A percentile compares a stretch with the other conserved stretches of the same genome.
Conservation (phyloP, 257 asterid species). For the Solanum neorickii region DNA sequence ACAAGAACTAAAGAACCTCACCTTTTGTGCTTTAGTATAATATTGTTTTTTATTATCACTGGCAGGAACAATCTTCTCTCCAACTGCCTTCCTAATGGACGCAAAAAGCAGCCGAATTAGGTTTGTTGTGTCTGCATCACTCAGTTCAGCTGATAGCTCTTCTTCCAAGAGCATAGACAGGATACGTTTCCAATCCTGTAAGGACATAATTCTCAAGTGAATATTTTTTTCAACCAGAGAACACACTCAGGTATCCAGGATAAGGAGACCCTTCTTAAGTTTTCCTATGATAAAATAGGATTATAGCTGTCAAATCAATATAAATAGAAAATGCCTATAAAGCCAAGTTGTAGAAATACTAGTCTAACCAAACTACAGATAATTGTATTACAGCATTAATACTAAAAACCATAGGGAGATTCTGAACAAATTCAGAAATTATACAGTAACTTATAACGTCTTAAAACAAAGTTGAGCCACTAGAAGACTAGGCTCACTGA, state of each 20-base stretch:
- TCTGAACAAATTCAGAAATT: neutral
- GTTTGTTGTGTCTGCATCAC: conserved; percentile 78
- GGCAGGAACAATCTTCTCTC: conserved; percentile 91
- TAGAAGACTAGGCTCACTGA: neutral
- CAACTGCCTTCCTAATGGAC: conserved; percentile 87
- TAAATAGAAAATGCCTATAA: neutral
- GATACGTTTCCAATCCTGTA: conserved; percentile 94
- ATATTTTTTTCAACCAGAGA: neutral
- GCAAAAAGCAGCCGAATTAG: conserved; percentile 84
- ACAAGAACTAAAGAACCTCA: conserved; percentile 7
- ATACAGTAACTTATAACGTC: neutral
- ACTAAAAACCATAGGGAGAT: neutral
- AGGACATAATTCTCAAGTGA: conserved; percentile 1
- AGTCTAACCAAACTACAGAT: neutral
- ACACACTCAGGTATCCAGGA: neutral
- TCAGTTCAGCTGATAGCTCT: conserved; percentile 65
- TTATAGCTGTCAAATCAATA: neutral
- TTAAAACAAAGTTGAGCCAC: neutral
- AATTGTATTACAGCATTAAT: neutral
- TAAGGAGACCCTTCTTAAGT: neutral
- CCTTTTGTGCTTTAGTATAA: conserved; percentile 72
- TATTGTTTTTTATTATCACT: conserved; percentile 75
- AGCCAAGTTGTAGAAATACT: neutral
- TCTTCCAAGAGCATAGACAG: conserved; percentile 80
- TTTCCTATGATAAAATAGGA: neutral